Evolutionary conservation across 352 stramenopile genomes (phyloP).

Genomic region (Pythium aristosporum): DNA sequence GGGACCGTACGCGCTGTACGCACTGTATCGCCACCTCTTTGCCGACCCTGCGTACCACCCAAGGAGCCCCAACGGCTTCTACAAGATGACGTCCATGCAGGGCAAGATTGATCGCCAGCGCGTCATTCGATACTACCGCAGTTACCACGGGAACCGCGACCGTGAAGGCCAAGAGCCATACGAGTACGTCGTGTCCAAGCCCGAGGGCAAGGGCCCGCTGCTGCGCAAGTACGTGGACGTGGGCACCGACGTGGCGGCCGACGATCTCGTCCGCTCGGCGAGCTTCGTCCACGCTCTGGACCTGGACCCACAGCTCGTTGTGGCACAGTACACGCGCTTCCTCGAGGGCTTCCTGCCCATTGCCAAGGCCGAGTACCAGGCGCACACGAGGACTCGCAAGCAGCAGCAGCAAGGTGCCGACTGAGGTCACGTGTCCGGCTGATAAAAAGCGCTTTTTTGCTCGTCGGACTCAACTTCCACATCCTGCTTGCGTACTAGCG

Average conservation of each 20-base stretch:
- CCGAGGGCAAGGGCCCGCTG: conserved; percentile 52
- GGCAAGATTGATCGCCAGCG: conserved; percentile 58
- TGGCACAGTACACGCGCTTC: conserved; percentile 37
- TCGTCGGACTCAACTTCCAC: conserved; percentile 13
- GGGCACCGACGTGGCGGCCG: conserved; percentile 13
- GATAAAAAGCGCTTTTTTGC: conserved; percentile 18
- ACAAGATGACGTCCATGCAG: conserved; percentile 63
- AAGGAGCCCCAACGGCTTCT: conserved; percentile 51
- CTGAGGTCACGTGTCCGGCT: not conserved
- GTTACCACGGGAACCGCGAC: not conserved
- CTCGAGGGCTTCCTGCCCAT: conserved; percentile 45
- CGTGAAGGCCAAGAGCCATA: not conserved
- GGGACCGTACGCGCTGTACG: conserved; percentile 46
- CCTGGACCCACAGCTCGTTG: conserved; percentile 34
- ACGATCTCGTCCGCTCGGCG: conserved; percentile 28
- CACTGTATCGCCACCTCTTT: conserved; percentile 43
- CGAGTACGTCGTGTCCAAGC: conserved; percentile 41
- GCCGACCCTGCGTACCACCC: conserved; percentile 35
- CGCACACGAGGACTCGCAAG: conserved; percentile 7
- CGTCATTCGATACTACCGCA: conserved; percentile 47
- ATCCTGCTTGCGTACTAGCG: conserved; percentile 13
- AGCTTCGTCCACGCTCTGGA: conserved; percentile 34
- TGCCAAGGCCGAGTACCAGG: conserved; percentile 34
- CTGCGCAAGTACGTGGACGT: conserved; percentile 40
- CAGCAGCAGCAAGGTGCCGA: not conserved